Percentiles rank a stretch among this genome's conserved stretches.
Evolutionary conservation across 2,329 filamentous ascomycete species (phyloP).

Genomic region (Eutypa lata): DNA sequence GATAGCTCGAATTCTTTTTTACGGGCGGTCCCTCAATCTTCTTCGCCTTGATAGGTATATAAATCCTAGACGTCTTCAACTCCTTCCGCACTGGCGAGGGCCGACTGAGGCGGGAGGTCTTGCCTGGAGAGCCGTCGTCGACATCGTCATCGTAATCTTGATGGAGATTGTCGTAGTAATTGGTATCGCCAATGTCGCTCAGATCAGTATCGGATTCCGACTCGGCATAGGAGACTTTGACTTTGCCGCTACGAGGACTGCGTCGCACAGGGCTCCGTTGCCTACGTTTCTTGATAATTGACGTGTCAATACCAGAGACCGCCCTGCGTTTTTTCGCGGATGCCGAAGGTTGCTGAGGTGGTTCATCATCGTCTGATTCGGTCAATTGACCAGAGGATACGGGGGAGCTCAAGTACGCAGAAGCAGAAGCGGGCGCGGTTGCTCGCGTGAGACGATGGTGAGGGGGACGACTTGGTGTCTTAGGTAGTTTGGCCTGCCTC

Average conservation of each 20-base stretch:
- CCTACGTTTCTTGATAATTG: conserved; percentile 2
- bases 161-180: neutral
- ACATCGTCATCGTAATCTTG: neutral
- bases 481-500: neutral
- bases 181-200: neutral
- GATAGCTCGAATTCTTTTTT: neutral
- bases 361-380: conserved; percentile 1
- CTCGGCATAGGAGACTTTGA: conserved; percentile 3
- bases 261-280: too few species aligned
- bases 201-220: neutral
- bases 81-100: neutral
- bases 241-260: conserved; percentile 1
- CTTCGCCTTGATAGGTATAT: neutral
- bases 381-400: neutral
- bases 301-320: conserved; percentile 1
- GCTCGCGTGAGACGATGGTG: neutral
- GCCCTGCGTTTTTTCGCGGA: conserved; percentile 12
- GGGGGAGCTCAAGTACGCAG: neutral
- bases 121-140: neutral
- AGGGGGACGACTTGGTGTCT: neutral
- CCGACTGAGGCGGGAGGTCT: neutral
- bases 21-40: neutral
- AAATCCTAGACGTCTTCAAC: neutral
- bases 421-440: neutral
- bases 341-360: conserved; percentile 2